Base-by-base conservation (phyloP, 2,329 filamentous ascomycete species). In the Fusarium papillatum region DNA sequence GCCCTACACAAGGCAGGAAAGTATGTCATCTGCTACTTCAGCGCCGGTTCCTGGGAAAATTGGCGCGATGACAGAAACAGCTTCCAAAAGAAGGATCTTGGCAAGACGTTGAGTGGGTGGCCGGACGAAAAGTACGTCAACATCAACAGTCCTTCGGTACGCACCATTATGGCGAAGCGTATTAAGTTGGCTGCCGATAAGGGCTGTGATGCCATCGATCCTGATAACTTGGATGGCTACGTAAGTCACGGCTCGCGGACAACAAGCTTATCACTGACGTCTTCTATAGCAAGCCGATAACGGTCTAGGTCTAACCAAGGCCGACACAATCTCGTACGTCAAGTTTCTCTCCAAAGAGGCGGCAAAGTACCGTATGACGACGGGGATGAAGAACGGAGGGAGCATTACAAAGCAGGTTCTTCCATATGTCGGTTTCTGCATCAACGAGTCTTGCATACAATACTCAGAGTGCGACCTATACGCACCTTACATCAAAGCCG, bases 11-110 rank as follows among this genome's bases (percentile, higher is more conserved):
- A 89, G 61, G 81, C 84, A 7, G 89, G 88, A 14, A 90, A 90
- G 79, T 91, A 89, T 71, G 90, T 94, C 66, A 92, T 95, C 70
- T 95, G 93, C 85, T 95, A 95, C 84, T 95, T 95, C 84, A 93
- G 91, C 65, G 93, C 92, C 0, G 93, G 93, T 1, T 92, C 90
- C 8, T 94, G 89, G 76, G 93, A 95, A 82, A 81, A 90, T 64
- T 90, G 88, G 85, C 88, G 93, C 6, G 83, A 87, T 1, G 93
- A 95, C 79, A 86, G 87, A 19, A 80, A 79, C 26, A 77, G 89
- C 8, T 95, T 94, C 79, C 79, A 84, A 11, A 73, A 85, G 2
- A 80, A 83, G 0, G 93, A 94, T 74, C 80, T 91, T 46, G 93
- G 93, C 22, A 86, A 87, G 5, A 82, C 83, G 7, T 83, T 95